Evolutionary conservation across 2,329 filamentous ascomycete species (phyloP).

Genomic region (Monascus ruber): DNA sequence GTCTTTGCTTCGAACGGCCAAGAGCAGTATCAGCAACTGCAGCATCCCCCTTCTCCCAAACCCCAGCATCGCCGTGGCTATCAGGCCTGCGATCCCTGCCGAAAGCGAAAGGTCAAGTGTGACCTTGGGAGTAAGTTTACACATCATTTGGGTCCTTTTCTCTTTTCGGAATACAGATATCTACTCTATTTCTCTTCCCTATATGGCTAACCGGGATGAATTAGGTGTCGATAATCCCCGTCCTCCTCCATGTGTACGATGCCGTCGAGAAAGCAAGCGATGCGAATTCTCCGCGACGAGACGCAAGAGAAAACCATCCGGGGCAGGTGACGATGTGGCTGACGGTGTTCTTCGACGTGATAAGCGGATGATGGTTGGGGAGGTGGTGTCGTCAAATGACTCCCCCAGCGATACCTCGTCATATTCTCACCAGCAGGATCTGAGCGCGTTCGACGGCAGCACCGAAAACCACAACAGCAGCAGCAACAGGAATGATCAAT

Average conservation of each 20-base stretch:
- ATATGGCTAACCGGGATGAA: background rate
- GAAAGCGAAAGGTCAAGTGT: slow-evolving; percentile 39
- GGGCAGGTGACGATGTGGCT: slow-evolving; percentile 33
- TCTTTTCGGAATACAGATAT: background rate
- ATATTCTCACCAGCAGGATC: slow-evolving; percentile 11
- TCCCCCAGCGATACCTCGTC: slow-evolving; percentile 14
- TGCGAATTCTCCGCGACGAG: slow-evolving; percentile 94
- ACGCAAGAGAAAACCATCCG: slow-evolving; percentile 70
- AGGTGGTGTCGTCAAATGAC: slow-evolving; percentile 22
- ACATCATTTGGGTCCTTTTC: no score
- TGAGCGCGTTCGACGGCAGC: slow-evolving; percentile 14
- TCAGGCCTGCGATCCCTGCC: slow-evolving; percentile 39
- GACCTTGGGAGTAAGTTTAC: slow-evolving; percentile 34
- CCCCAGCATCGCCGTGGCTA: slow-evolving; percentile 35
- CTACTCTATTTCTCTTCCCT: slow-evolving; percentile 7
- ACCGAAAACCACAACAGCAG: background rate
- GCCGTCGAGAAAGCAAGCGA: slow-evolving; percentile 86
- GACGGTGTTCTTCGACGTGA: slow-evolving; percentile 32
- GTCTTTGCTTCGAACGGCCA: no score
- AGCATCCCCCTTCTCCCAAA: no score
- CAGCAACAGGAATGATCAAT: background rate
- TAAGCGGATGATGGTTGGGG: slow-evolving; percentile 43
- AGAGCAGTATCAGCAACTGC: no score
- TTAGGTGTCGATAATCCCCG: slow-evolving; percentile 74
- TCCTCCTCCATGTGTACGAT: slow-evolving; percentile 87